These are phyloP conservation scores for Tripidium arundinaceum DNA, from an alignment of 202 grass and related monocot species.

Conservation along the genomic window DNA sequence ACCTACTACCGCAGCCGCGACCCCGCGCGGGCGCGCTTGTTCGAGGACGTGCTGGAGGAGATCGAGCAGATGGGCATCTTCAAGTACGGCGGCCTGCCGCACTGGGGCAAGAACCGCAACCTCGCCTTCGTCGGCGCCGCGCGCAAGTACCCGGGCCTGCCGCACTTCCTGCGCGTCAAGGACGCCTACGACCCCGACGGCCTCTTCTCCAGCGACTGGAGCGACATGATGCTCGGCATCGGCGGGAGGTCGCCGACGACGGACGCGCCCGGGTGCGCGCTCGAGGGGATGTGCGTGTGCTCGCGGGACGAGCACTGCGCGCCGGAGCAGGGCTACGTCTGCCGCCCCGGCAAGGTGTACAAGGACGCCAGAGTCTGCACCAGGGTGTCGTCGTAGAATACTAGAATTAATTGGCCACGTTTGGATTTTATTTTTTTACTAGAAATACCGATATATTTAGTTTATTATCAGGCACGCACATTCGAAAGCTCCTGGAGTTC, in stretches of 20 bases:
- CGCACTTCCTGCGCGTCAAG: conserved; percentile 51
- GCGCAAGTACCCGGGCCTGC: conserved; percentile 24
- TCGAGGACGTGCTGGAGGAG: conserved; percentile 70
- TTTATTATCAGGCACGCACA: too few relatives aligned
- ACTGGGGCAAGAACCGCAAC: conserved; percentile 91
- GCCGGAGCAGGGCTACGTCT: conserved; percentile 60
- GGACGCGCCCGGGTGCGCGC: conserved; percentile 41
- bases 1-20: conserved; percentile 69
- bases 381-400: conserved; percentile 2
- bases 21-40: conserved; percentile 27
- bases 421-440: too few relatives aligned
- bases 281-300: conserved; percentile 87
- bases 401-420: too few relatives aligned
- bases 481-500: too few relatives aligned
- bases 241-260: background rate
- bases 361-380: conserved; percentile 60
- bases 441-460: too few relatives aligned
- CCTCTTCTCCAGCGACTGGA: conserved; percentile 71
- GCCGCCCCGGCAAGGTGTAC: conserved; percentile 59
- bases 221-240: conserved; percentile 59
- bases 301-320: conserved; percentile 59
- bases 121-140: conserved; percentile 52
- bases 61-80: conserved; percentile 81
- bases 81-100: conserved; percentile 73
- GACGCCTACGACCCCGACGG: conserved; percentile 52